Conservation (phyloP, 768 basidiomycete species). For the Albatrellus ellisii region DNA sequence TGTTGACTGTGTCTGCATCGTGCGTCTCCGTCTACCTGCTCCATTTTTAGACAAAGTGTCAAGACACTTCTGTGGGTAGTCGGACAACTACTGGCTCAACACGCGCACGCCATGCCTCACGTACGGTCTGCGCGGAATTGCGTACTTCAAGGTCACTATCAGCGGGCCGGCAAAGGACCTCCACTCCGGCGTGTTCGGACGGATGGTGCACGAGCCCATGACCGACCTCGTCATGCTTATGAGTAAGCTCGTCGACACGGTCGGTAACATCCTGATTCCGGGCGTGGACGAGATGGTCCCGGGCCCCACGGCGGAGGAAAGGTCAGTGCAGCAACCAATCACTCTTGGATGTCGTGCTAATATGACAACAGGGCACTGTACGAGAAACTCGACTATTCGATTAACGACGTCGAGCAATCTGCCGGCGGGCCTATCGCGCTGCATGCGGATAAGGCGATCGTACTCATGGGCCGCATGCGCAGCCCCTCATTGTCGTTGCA, state of each 20-base stretch:
- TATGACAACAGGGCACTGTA: conserved; percentile 42
- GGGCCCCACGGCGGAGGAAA: conserved; percentile 59
- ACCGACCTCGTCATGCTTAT: conserved; percentile 79
- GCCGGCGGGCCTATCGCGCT: conserved; percentile 69
- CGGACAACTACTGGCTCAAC: conserved; percentile 93
- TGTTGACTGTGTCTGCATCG: conserved; percentile 90
- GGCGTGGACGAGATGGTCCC: conserved; percentile 81
- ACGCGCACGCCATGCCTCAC: conserved; percentile 70
- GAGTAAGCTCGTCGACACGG: conserved; percentile 67
- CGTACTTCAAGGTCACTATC: conserved; percentile 75
- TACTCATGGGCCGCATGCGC: conserved; percentile 92
- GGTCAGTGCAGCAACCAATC: conserved; percentile 24
- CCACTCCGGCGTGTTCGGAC: conserved; percentile 82
- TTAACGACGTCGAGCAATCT: conserved; percentile 60
- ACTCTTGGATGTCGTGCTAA: not conserved
- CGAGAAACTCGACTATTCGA: conserved; percentile 57
- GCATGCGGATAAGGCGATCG: conserved; percentile 59
- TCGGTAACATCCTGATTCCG: conserved; percentile 79
- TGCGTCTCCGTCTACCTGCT: conserved; percentile 22
- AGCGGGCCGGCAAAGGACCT: conserved; percentile 79
- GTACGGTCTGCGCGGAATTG: conserved; percentile 79
- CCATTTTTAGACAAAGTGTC: not conserved
- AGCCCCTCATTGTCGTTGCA: conserved; percentile 81
- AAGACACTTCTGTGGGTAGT: conserved; percentile 25
- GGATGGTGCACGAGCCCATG: conserved; percentile 85